Base-by-base conservation (phyloP, 1,284 basidiomycete species). In the Ustilago bromivora region DNA sequence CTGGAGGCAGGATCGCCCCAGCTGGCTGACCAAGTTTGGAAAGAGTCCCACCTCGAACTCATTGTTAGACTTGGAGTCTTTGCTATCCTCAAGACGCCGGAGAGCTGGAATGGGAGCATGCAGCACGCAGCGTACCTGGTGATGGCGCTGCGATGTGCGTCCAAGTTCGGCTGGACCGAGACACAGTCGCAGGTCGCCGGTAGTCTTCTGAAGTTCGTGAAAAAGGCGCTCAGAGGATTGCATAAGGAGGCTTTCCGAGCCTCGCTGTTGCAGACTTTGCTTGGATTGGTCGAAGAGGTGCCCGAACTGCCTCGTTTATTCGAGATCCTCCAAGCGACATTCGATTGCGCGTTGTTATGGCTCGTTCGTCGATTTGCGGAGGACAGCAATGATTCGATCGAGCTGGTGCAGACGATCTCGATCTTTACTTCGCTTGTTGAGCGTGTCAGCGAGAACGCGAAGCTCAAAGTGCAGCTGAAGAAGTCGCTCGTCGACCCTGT, bases 401-500 rank as follows among this genome's bases (percentile, higher is more conserved):
- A 60, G 15, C 77, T 79, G 19, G 66, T 78, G 11, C 60, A 59
- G 12, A 52, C 65, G 15, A 73, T 79, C 53, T 35, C 17, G 7
- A n/a, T 62, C 0, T 70, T 82, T 56, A 61, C 62, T 8, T 31
- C 46, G 7, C 62, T 80, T 4, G 11, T 82, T 1, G 47, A 74
- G 19, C 46, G 59, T 34, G 12, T 54, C 38, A 34, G 31, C n/a
- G 46, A 19, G 19, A 51, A 57, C 38, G 9, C 49, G 0, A 11
- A 41, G 2, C n/a, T 67, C 6, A 15, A 49, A 5, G 23, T 79
- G n/a, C 68, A 71, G 51, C 86, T 91, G 41, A 92, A 91, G 72
- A 77, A 89, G 1, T 90, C 92, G 75, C 86, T 92, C 8, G 91
- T 90, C 0, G 95, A 98, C 70, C 92, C 93, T 0, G 87, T 94